A percentile compares a stretch with the other conserved stretches of the same genome.
phyloP scores from a whole-genome alignment of 441 rosid genomes.

The Biscutella laevigata region DNA sequence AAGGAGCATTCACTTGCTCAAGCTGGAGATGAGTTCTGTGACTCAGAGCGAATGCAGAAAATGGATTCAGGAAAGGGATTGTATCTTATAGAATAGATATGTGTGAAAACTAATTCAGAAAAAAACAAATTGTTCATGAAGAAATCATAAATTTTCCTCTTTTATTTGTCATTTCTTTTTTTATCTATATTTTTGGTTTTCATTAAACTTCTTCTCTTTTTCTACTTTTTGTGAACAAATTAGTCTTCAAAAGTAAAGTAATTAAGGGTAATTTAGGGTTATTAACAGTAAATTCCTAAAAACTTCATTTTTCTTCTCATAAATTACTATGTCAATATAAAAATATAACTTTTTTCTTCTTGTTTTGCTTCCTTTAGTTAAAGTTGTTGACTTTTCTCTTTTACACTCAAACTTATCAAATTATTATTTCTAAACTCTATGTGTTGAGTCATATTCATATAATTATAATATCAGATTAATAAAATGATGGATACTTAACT shows the following conservation, averaged over 20 bases:
- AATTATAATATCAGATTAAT: not conserved
- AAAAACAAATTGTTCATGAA: not conserved
- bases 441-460: conserved; percentile 6
- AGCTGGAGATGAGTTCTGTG: conserved; percentile 14
- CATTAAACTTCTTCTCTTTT: conserved; percentile 20
- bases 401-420: conserved; percentile 12
- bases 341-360: not conserved
- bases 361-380: conserved; percentile 17
- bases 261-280: not conserved
- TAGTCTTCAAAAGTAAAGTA: not conserved
- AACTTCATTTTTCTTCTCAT: not conserved
- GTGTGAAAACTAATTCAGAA: conserved; percentile 16
- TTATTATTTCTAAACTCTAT: conserved; percentile 1
- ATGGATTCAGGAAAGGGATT: conserved; percentile 5
- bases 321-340: no score
- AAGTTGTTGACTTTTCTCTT: conserved; percentile 16
- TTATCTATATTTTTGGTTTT: conserved; percentile 1
- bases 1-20: conserved; percentile 16
- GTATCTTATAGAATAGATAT: conserved; percentile 12
- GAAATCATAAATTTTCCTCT: conserved; percentile 13
- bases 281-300: not conserved
- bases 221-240: not conserved
- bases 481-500: no score
- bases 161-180: conserved; percentile 5
- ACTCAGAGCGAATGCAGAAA: conserved; percentile 11